Evolutionary conservation across 345 rosid genomes (phyloP).

Genomic region (Ceriops zippeliana): DNA sequence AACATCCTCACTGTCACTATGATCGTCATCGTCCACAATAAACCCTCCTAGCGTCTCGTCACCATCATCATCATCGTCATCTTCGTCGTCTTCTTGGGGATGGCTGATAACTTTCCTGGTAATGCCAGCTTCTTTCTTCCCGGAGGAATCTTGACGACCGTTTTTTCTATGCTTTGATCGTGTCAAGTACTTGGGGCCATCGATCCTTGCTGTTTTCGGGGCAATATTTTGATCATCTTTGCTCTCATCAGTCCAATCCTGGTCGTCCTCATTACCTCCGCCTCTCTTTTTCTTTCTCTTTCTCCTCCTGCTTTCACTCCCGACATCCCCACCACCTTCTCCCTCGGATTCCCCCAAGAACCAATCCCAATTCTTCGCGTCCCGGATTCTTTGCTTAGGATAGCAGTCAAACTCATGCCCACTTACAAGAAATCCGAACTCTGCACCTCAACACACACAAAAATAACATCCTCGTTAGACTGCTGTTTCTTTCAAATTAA

Average conservation of each 20-base stretch:
- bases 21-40: constrained; percentile 55
- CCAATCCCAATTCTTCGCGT: constrained; percentile 71
- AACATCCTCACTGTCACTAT: constrained; percentile 16
- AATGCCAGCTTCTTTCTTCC: constrained; percentile 8
- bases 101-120: constrained; percentile 5
- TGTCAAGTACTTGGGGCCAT: constrained; percentile 39
- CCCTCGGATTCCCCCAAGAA: constrained; percentile 50
- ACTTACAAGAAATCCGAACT: constrained; percentile 73
- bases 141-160: constrained; percentile 16
- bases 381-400: constrained; percentile 39
- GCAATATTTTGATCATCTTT: constrained; percentile 48
- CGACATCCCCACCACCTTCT: constrained; percentile 31
- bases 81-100: constrained; percentile 5
- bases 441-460: constrained; percentile 36
- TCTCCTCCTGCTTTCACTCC: constrained; percentile 23
- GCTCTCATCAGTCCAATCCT: constrained; percentile 61
- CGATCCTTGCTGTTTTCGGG: constrained; percentile 27
- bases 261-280: constrained; percentile 38
- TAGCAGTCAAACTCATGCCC: constrained; percentile 72
- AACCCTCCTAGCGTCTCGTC: constrained; percentile 74
- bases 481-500: not conserved
- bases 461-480: not conserved
- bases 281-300: constrained; percentile 37
- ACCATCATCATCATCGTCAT: constrained; percentile 41
- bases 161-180: constrained; percentile 45